These are phyloP conservation scores for Scedosporium dehoogii DNA, from an alignment of 2,329 filamentous ascomycete species.

Conservation along the genomic window DNA sequence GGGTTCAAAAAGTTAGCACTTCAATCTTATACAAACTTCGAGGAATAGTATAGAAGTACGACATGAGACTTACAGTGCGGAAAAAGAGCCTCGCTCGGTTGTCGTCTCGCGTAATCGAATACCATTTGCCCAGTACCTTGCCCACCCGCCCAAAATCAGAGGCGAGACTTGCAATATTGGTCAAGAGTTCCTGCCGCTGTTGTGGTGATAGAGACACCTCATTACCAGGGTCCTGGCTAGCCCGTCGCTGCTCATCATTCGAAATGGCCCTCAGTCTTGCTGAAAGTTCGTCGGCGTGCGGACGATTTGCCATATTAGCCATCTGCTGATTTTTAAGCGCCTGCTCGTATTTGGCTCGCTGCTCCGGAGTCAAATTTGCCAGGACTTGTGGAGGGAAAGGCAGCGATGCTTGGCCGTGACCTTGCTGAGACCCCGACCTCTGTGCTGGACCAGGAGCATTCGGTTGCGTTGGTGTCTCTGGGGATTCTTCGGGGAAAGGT, in stretches of 20 bases:
- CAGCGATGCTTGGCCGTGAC: conserved; percentile 9
- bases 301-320: conserved; percentile 8
- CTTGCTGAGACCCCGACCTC: conserved; percentile 20
- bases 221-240: conserved; percentile 27
- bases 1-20: background rate
- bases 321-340: conserved; percentile 15
- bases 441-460: conserved; percentile 10
- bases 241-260: conserved; percentile 30
- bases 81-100: conserved; percentile 40
- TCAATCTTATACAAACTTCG: conserved; percentile 20
- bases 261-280: conserved; percentile 23
- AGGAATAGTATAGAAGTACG: background rate
- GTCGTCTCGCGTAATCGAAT: conserved; percentile 37
- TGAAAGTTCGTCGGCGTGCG: conserved; percentile 5
- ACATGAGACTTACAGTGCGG: conserved; percentile 33
- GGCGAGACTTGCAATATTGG: conserved; percentile 31
- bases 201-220: conserved; percentile 37
- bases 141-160: conserved; percentile 34
- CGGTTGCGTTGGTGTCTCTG: conserved; percentile 4
- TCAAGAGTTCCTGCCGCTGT: conserved; percentile 31
- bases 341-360: conserved; percentile 34
- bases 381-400: conserved; percentile 21
- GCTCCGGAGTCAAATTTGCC: conserved; percentile 31
- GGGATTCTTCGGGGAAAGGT: conserved; percentile 34
- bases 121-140: conserved; percentile 37